phyloP scores from a whole-genome alignment of 2,329 filamentous ascomycete genomes.

The Apiospora malaysiana region DNA sequence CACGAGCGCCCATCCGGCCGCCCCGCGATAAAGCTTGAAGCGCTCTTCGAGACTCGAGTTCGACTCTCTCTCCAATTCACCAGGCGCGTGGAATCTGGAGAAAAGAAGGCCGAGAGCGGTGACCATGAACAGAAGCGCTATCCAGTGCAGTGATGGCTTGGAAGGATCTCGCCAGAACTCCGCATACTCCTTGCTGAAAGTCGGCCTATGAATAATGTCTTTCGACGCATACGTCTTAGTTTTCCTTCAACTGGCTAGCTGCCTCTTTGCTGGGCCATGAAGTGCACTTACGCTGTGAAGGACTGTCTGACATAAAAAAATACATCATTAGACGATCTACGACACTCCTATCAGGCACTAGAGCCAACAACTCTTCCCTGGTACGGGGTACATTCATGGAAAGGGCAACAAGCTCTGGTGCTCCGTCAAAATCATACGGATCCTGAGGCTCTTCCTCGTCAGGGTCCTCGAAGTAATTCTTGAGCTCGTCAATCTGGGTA shows the following conservation, averaged over 20 bases:
- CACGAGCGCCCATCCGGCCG: conserved; percentile 57
- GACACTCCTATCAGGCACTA: conserved; percentile 52
- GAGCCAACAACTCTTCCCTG: conserved; percentile 53
- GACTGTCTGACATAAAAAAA: conserved; percentile 60
- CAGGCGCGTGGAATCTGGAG: conserved; percentile 49
- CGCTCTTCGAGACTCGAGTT: conserved; percentile 46
- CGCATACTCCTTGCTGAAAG: conserved; percentile 57
- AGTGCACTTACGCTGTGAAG: conserved; percentile 52
- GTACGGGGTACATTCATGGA: conserved; percentile 46
- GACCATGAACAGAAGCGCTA: conserved; percentile 58
- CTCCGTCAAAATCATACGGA: conserved; percentile 41
- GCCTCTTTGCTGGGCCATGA: not conserved
- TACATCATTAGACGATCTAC: conserved; percentile 57
- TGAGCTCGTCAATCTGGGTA: conserved; percentile 62
- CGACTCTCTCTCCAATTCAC: conserved; percentile 51
- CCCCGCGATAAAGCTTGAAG: conserved; percentile 54
- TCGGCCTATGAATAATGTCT: conserved; percentile 61
- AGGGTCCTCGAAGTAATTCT: conserved; percentile 60
- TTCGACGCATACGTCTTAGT: conserved; percentile 19
- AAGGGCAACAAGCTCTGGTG: conserved; percentile 51
- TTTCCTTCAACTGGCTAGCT: conserved; percentile 5
- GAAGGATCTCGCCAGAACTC: conserved; percentile 54
- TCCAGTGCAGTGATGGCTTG: conserved; percentile 49
- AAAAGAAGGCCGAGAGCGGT: conserved; percentile 51
- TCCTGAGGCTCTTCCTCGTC: conserved; percentile 39